A percentile compares a stretch with the other conserved stretches of the same genome.
Conservation (phyloP, 768 basidiomycete genomes). For the Tricholoma terreum region DNA sequence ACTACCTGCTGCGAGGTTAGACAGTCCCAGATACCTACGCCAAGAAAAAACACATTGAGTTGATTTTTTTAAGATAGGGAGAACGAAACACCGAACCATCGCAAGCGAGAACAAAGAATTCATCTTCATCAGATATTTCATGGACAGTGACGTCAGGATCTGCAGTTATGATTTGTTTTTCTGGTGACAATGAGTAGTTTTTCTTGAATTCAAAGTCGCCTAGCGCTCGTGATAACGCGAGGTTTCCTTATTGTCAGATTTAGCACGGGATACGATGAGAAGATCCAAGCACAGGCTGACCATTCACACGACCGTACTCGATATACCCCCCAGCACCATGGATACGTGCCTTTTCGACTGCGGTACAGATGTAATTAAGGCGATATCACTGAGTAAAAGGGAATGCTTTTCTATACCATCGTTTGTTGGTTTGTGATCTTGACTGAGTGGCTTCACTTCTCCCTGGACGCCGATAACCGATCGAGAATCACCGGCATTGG, state of each 20-base stretch:
- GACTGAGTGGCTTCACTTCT: conserved; percentile 82
- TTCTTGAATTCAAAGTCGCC: conserved; percentile 99
- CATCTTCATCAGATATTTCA: conserved; percentile 82
- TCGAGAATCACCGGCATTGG: conserved; percentile 96
- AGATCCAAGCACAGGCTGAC: conserved; percentile 36
- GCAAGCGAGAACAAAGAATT: conserved; percentile 95
- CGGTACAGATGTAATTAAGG: conserved; percentile 5
- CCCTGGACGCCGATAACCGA: conserved; percentile 85
- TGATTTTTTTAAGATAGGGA: not conserved
- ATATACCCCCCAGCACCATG: conserved; percentile 91
- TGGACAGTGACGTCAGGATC: conserved; percentile 90
- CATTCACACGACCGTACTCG: conserved; percentile 96
- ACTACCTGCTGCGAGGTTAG: conserved; percentile 89
- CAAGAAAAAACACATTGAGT: conserved; percentile 1
- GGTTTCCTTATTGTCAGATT: conserved; percentile 62
- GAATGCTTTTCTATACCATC: conserved; percentile 49
- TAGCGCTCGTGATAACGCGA: conserved; percentile 90
- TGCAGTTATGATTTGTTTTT: conserved; percentile 92
- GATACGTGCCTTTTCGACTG: conserved; percentile 85
- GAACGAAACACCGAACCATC: conserved; percentile 62
- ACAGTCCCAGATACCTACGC: conserved; percentile 97
- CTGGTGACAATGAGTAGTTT: conserved; percentile 74
- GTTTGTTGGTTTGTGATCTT: conserved; percentile 94
- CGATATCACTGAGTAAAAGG: not conserved
- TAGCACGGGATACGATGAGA: conserved; percentile 2